Evolutionary conservation across 768 basidiomycete species (phyloP), one percentile per base, ranked within the genome.

Genomic region (Neoboletus subvelutipes): DNA sequence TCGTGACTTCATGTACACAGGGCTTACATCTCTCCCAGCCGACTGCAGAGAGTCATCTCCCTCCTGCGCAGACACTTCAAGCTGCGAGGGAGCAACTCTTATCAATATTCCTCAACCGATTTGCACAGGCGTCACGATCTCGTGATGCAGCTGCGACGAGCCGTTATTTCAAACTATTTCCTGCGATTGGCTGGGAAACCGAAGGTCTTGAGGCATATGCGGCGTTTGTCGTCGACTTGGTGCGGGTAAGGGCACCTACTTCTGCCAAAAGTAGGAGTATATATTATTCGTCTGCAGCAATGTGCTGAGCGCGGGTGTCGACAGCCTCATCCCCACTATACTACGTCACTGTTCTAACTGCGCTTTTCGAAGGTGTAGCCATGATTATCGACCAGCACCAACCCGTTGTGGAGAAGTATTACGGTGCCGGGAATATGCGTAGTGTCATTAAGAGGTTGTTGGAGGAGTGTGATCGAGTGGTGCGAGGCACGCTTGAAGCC

Each of bases 301-400:
- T 34, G 43, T 55, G 31, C 58, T 70, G 41, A 63, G n/a, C 31
- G 10, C 28, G 22, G 18, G 15, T 36, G 29, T 33, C 11, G 24
- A 42, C 70, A 97, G 96, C 91, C 1, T 94, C 94, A 10, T 96
- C 94, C 0, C 89, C 96, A 0, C 73, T 94, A 28, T 96, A 97
- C 74, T 98, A 93, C 69, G 85, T 97, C 60, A 87, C 92, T 3
- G 83, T 87, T 12, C 75, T 99, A 53, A 98, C 96, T 2, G 87
- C 92, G 7, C 81, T 99, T 1, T 94, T 98, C 63, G 97, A 99
- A 74, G 90, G 88, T 54, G 88, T 99, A 50, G 97, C 95, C 0
- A 84, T 92, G 78, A 94, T 99, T 61, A 87, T 99, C 22, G 94
- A 96, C 65, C 97, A 99, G 67, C 97, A 99, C 68, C 96, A 97